Conservation (phyloP, 192 early-diverging fungal genomes). For the Coemansia sp. region DNA sequence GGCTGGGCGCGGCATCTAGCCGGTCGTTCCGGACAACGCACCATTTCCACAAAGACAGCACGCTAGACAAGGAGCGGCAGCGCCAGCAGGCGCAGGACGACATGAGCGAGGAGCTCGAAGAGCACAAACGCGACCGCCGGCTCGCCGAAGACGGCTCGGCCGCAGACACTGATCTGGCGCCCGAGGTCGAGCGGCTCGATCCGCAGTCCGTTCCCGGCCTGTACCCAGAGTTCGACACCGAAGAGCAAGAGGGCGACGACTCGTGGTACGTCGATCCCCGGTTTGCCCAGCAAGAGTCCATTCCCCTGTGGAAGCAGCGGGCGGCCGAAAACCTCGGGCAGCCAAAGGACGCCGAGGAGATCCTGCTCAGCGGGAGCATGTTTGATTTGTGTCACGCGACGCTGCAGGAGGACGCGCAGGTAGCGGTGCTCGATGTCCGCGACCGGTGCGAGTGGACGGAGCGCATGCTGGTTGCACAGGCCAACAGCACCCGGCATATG, state of each 20-base stretch:
- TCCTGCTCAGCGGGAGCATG: slow-evolving; percentile 15
- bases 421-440: slow-evolving; percentile 21
- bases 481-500: slow-evolving; percentile 50
- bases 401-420: slow-evolving; percentile 15
- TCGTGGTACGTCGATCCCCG: slow-evolving; percentile 45
- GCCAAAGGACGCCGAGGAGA: background rate
- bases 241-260: slow-evolving; percentile 19
- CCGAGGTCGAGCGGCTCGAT: slow-evolving; percentile 39
- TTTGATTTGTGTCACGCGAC: slow-evolving; percentile 32
- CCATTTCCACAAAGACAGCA: background rate
- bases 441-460: slow-evolving; percentile 40
- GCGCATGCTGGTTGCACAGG: slow-evolving; percentile 28
- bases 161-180: slow-evolving; percentile 13
- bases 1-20: no score
- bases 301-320: slow-evolving; percentile 41
- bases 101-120: slow-evolving; percentile 22
- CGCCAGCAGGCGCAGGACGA: slow-evolving; percentile 43
- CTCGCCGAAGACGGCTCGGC: background rate
- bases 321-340: slow-evolving; percentile 19
- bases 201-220: slow-evolving; percentile 31
- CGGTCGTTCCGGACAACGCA: background rate
- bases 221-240: slow-evolving; percentile 30
- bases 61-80: slow-evolving; percentile 19
- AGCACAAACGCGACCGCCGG: slow-evolving; percentile 12
- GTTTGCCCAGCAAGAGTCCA: slow-evolving; percentile 1